Percentiles rank a stretch among this genome's conserved stretches.
Evolutionary conservation across 495 filamentous ascomycete species (phyloP).

Genomic region (Penicillium manginii): DNA sequence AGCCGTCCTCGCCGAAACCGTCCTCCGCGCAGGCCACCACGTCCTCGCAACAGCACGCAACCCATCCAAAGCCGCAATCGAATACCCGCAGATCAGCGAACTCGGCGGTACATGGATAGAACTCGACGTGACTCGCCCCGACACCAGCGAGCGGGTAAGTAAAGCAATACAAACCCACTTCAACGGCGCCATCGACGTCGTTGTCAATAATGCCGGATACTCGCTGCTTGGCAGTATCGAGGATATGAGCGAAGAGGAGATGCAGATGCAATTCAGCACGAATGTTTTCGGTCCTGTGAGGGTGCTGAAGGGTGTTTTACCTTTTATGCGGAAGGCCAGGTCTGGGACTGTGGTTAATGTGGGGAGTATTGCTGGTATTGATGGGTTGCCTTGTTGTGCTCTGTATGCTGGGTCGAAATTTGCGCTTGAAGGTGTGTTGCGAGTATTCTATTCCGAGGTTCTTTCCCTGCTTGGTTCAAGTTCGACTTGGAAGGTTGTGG

Average conservation of each 20-base stretch:
- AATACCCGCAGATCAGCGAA: slow-evolving; percentile 15
- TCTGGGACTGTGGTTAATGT: slow-evolving; percentile 51
- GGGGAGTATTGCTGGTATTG: slow-evolving; percentile 47
- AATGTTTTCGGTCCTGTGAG: slow-evolving; percentile 56
- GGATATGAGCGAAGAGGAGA: slow-evolving; percentile 27
- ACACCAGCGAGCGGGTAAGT: slow-evolving; percentile 18
- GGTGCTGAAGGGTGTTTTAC: slow-evolving; percentile 48
- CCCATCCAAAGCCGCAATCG: slow-evolving; percentile 29
- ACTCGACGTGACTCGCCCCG: slow-evolving; percentile 46
- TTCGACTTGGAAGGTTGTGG: too few species aligned
- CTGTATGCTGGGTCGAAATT: slow-evolving; percentile 58
- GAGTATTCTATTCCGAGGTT: neutral
- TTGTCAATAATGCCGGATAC: slow-evolving; percentile 41
- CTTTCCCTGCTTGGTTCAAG: too few species aligned
- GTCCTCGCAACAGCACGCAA: slow-evolving; percentile 57
- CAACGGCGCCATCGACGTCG: slow-evolving; percentile 25
- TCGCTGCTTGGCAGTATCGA: slow-evolving; percentile 25
- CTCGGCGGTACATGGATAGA: slow-evolving; percentile 30
- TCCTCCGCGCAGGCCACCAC: slow-evolving; percentile 46
- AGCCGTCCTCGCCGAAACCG: slow-evolving; percentile 42
- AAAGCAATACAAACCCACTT: slow-evolving; percentile 10
- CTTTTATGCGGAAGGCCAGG: slow-evolving; percentile 46
- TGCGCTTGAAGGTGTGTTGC: slow-evolving; percentile 45
- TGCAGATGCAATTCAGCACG: slow-evolving; percentile 29
- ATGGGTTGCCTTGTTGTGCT: slow-evolving; percentile 39